A percentile compares a stretch with the other conserved stretches of the same genome.
These are phyloP conservation scores for Gossypium davidsonii DNA, from an alignment of 441 rosid genomes.

Conservation along the genomic window DNA sequence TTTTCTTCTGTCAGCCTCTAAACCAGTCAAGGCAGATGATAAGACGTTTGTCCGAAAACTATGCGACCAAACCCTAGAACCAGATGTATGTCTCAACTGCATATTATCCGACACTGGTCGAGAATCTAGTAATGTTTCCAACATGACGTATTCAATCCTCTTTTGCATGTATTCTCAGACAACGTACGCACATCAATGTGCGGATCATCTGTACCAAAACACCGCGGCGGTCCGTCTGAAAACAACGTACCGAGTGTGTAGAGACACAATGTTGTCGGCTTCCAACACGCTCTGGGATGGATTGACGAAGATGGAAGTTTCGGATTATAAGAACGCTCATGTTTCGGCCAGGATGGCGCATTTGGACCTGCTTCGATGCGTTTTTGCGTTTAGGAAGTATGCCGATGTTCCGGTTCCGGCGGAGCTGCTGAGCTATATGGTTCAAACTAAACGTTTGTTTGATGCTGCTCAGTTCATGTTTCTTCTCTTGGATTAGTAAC, in stretches of 20 bases:
- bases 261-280: neutral
- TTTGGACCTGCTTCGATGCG: neutral
- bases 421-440: neutral
- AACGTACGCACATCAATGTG: neutral
- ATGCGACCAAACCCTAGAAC: constrained; percentile 8
- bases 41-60: neutral
- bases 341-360: neutral
- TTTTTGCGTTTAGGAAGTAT: neutral
- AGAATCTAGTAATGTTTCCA: neutral
- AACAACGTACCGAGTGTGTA: neutral
- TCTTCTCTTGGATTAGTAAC: neutral
- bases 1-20: neutral
- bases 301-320: neutral
- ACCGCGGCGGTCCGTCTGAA: neutral
- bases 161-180: constrained; percentile 11
- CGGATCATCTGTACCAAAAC: neutral
- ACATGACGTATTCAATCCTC: constrained; percentile 2
- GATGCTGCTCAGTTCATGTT: constrained; percentile 6
- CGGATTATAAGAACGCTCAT: neutral
- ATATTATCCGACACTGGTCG: neutral
- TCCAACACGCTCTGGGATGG: constrained; percentile 10
- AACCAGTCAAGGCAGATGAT: neutral
- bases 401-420: neutral
- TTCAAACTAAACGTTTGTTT: neutral
- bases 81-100: neutral